phyloP scores from a whole-genome alignment of 495 filamentous ascomycete species.

The Podospora comata region DNA sequence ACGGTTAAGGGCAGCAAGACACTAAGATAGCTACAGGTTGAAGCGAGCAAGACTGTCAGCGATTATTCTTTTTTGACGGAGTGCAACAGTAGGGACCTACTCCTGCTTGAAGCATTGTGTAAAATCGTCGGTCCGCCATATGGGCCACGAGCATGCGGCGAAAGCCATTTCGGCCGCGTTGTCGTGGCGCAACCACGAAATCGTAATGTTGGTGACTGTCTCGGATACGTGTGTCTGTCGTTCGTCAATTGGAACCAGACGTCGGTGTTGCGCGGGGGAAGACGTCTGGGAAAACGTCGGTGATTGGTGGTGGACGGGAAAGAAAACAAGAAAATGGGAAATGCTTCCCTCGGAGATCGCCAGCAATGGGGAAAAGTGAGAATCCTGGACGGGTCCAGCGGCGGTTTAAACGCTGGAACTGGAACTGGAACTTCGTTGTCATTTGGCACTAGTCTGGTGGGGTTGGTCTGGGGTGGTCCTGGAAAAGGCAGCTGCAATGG shows the following conservation, averaged over 20 bases:
- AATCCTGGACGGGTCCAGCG: background rate
- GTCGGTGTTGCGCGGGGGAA: background rate
- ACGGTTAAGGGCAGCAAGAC: constrained; percentile 73
- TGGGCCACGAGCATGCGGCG: constrained; percentile 70
- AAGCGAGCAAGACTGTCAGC: background rate
- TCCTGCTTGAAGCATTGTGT: constrained; percentile 82
- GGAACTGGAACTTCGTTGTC: background rate
- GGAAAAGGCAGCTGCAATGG: background rate
- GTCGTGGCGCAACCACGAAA: constrained; percentile 18
- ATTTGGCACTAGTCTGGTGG: background rate
- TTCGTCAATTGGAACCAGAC: background rate
- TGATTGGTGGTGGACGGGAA: constrained; percentile 4
- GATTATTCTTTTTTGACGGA: background rate
- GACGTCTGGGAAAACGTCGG: background rate
- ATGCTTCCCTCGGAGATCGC: background rate
- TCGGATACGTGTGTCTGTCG: background rate
- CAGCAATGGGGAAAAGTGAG: constrained; percentile 2
- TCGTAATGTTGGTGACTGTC: background rate
- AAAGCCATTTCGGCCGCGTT: constrained; percentile 47
- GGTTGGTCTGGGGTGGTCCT: background rate
- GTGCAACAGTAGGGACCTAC: constrained; percentile 50
- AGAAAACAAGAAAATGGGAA: constrained; percentile 4
- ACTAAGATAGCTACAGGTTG: constrained; percentile 67
- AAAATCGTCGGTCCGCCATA: constrained; percentile 89
- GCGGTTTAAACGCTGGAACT: background rate